Percentiles rank a stretch among this genome's conserved stretches.
These are phyloP conservation scores for Phyllosticta capitalensis DNA, from an alignment of 2,329 filamentous ascomycete species.

Conservation along the genomic window DNA sequence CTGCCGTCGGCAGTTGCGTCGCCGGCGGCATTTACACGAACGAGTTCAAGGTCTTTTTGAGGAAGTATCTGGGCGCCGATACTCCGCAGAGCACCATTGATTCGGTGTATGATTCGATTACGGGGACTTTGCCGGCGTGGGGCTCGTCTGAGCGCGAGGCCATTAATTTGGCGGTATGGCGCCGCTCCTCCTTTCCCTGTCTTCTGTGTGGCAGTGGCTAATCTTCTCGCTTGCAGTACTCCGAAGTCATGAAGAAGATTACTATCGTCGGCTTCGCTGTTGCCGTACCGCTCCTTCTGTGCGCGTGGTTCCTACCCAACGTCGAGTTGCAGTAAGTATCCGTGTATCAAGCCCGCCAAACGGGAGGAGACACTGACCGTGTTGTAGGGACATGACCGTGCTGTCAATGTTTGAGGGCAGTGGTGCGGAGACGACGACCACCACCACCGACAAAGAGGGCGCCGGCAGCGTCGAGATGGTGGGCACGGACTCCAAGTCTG, in stretches of 20 bases:
- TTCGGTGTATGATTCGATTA: slow-evolving; percentile 38
- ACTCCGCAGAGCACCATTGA: slow-evolving; percentile 26
- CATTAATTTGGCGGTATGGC: slow-evolving; percentile 22
- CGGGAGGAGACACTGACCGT: neutral
- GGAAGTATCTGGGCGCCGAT: slow-evolving; percentile 26
- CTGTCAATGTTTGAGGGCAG: neutral
- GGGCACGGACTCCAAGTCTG: neutral
- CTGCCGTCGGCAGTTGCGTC: slow-evolving; percentile 31
- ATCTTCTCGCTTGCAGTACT: neutral
- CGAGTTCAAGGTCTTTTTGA: slow-evolving; percentile 31
- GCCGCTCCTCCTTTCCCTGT: neutral
- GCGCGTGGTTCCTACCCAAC: neutral
- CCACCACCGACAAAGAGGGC: too few relatives aligned
- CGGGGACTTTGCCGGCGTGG: slow-evolving; percentile 29
- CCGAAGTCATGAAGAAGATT: slow-evolving; percentile 4
- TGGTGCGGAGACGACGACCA: neutral
- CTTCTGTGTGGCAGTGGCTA: neutral
- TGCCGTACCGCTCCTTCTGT: neutral
- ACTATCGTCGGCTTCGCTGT: neutral
- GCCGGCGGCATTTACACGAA: slow-evolving; percentile 44
- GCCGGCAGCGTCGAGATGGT: neutral
- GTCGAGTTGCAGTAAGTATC: neutral
- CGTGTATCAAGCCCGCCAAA: neutral
- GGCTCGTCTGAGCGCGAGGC: slow-evolving; percentile 33
- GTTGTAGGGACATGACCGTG: neutral